Percentiles rank a stretch among this genome's conserved stretches.
Evolutionary conservation across 768 basidiomycete genomes (phyloP).

Genomic region (Kwoniella dejecticola): DNA sequence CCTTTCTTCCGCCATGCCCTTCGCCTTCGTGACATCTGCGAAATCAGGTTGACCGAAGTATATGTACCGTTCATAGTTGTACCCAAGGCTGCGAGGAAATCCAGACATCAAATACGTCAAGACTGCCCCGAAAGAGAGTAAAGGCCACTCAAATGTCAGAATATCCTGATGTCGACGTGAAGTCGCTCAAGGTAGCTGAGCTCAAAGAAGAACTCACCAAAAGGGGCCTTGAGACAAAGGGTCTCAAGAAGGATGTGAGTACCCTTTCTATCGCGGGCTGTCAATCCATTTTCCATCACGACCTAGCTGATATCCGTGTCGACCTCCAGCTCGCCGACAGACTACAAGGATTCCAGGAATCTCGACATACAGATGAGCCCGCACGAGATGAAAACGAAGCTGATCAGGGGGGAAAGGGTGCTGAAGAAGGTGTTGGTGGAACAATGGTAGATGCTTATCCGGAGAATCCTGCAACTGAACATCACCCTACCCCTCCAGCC

Average conservation of each 20-base stretch:
- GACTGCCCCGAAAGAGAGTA: no score
- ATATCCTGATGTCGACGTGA: constrained; percentile 23
- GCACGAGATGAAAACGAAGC: background rate
- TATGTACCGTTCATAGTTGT: no score
- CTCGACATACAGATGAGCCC: background rate
- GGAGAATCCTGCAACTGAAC: constrained; percentile 6
- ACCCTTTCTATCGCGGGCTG: background rate
- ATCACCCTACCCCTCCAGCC: constrained; percentile 5
- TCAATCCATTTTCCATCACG: background rate
- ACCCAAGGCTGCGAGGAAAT: no score
- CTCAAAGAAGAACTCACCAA: constrained; percentile 51
- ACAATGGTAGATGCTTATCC: constrained; percentile 20
- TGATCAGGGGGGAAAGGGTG: background rate
- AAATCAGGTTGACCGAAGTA: no score
- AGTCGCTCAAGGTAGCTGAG: constrained; percentile 46
- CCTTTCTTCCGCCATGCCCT: no score
- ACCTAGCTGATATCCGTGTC: background rate
- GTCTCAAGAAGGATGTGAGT: constrained; percentile 53
- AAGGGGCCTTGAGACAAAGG: constrained; percentile 47
- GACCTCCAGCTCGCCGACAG: constrained; percentile 38
- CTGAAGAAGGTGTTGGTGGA: constrained; percentile 4
- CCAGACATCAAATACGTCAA: no score
- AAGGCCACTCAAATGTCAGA: no score
- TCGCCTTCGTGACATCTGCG: no score
- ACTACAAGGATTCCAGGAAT: constrained; percentile 34